Evolutionary conservation across 257 asterid genomes (phyloP).

Genomic region (Solanum habrochaites): DNA sequence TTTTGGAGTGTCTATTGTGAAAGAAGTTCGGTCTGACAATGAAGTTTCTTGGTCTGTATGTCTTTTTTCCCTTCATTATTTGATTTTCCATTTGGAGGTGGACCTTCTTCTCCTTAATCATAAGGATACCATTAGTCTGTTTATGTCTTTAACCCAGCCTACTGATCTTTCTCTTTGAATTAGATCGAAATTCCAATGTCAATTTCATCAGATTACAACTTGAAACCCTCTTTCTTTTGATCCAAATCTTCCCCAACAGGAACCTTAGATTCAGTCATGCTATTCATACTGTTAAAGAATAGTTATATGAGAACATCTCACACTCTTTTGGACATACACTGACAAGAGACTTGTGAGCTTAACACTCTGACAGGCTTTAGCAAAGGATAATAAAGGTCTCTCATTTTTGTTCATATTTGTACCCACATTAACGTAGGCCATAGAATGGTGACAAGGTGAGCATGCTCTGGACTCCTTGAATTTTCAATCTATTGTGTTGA

Average conservation of each 20-base stretch:
- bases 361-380: neutral
- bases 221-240: neutral
- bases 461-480: neutral
- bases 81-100: neutral
- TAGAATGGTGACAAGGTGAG: neutral
- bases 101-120: neutral
- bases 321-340: neutral
- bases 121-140: neutral
- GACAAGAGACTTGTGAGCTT: neutral
- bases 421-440: neutral
- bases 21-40: neutral
- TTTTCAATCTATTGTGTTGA: neutral
- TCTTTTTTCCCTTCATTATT: neutral
- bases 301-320: neutral
- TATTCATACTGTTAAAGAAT: neutral
- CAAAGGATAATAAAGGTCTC: neutral
- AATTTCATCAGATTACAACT: neutral
- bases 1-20: neutral
- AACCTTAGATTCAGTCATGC: neutral
- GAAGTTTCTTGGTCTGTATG: neutral
- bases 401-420: neutral
- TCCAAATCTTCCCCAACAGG: neutral
- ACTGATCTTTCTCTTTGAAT: neutral
- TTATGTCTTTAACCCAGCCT: neutral
- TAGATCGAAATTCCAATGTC: neutral